A percentile compares a stretch with the other conserved stretches of the same genome.
These are phyloP conservation scores for Melianthus villosus DNA, from an alignment of 441 rosid genomes.

Conservation along the genomic window DNA sequence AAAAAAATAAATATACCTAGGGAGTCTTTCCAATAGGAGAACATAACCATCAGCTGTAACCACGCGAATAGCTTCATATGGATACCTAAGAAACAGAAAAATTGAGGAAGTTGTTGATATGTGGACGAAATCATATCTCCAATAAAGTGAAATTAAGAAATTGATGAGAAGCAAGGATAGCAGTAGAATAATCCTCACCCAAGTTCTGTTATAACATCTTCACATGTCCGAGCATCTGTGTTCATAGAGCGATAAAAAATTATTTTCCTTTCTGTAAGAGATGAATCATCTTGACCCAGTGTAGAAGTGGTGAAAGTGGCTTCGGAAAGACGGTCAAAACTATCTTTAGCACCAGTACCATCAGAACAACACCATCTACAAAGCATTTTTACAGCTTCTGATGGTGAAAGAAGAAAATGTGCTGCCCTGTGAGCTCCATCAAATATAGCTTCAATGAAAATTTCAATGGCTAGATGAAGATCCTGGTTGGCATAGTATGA, in stretches of 20 bases:
- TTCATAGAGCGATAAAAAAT: slow-evolving; percentile 47
- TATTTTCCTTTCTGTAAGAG: slow-evolving; percentile 32
- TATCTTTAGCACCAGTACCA: slow-evolving; percentile 10
- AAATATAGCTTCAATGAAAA: slow-evolving; percentile 63
- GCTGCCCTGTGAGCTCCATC: slow-evolving; percentile 65
- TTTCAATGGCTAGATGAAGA: slow-evolving; percentile 85
- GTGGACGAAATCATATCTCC: no score
- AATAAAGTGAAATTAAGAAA: no score
- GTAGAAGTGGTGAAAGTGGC: slow-evolving; percentile 30
- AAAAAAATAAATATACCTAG: slow-evolving; percentile 36
- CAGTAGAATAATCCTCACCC: slow-evolving; percentile 35
- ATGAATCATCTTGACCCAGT: slow-evolving; percentile 50
- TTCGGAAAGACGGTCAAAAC: slow-evolving; percentile 14
- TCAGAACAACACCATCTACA: slow-evolving; percentile 37
- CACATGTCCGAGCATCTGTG: slow-evolving; percentile 88
- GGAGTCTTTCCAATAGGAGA: slow-evolving; percentile 87
- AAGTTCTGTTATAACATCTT: slow-evolving; percentile 85
- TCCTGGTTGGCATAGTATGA: slow-evolving; percentile 35
- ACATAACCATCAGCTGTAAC: slow-evolving; percentile 86
- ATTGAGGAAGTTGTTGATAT: slow-evolving; percentile 6
- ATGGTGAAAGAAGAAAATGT: slow-evolving; percentile 61
- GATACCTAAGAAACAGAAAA: slow-evolving; percentile 42
- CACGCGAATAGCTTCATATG: slow-evolving; percentile 85
- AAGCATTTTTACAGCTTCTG: slow-evolving; percentile 24
- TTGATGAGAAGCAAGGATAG: no score